Conservation (phyloP, 2,329 filamentous ascomycete genomes). For the Exophiala calicioides region DNA sequence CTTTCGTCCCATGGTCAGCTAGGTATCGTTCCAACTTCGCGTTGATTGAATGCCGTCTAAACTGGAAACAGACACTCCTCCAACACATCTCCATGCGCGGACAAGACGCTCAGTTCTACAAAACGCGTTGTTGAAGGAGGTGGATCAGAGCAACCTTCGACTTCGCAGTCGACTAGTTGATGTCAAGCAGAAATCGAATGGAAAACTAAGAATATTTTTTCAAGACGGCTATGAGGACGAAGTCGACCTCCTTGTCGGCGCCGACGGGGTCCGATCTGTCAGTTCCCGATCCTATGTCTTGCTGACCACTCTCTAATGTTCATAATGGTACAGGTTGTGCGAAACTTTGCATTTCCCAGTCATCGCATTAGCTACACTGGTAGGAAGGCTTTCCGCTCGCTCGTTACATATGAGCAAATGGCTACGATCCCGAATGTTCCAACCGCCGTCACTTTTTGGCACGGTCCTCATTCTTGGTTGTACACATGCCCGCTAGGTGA, state of each 20-base stretch:
- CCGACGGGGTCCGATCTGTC: background rate
- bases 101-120: background rate
- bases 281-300: background rate
- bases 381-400: background rate
- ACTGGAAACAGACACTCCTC: background rate
- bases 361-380: background rate
- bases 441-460: background rate
- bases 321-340: background rate
- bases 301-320: background rate
- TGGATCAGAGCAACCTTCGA: background rate
- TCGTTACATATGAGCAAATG: background rate
- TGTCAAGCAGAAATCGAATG: background rate
- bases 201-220: background rate
- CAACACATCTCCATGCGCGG: background rate
- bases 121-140: background rate
- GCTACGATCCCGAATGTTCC: background rate
- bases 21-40: background rate
- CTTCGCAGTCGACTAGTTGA: background rate
- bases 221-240: slow-evolving; percentile 1
- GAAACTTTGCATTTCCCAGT: background rate
- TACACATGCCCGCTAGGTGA: background rate
- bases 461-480: background rate
- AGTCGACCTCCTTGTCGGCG: background rate
- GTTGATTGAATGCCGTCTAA: background rate
- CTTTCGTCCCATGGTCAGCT: background rate